These are phyloP conservation scores for Thuja plicata DNA, from an alignment of 83 land plant genomes.

Conservation along the genomic window DNA sequence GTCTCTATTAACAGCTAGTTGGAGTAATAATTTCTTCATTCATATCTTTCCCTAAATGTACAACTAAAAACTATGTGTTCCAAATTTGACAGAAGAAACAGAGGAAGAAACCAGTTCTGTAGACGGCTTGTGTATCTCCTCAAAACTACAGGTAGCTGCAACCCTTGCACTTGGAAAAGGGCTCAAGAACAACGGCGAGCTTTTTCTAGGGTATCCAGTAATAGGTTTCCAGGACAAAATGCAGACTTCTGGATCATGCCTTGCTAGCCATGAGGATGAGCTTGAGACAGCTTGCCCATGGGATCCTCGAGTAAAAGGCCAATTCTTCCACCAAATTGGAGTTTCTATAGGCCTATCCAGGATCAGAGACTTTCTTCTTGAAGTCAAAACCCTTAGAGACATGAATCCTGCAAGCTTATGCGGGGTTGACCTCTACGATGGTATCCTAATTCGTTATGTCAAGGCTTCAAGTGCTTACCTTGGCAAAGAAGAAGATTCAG, in stretches of 20 bases:
- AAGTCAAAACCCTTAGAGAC: conserved; percentile 53
- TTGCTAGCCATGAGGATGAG: conserved; percentile 21
- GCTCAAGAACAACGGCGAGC: conserved; percentile 48
- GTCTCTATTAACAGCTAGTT: too few relatives aligned
- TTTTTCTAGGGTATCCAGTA: conserved; percentile 64
- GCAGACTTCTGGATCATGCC: conserved; percentile 62
- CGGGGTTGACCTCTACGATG: conserved; percentile 61
- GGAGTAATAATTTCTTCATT: too few relatives aligned
- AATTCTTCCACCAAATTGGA: conserved; percentile 58
- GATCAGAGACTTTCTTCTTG: conserved; percentile 50
- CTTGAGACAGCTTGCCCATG: conserved; percentile 55
- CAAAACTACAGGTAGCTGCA: conserved; percentile 19
- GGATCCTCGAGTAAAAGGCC: conserved; percentile 60
- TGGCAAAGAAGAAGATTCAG: conserved; percentile 56
- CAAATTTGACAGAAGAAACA: conserved; percentile 39
- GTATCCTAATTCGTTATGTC: conserved; percentile 61
- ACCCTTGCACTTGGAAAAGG: conserved; percentile 37
- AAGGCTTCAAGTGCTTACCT: conserved; percentile 56
- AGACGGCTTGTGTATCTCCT: conserved; percentile 38
- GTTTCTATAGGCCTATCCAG: conserved; percentile 36
- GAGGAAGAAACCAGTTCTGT: conserved; percentile 31
- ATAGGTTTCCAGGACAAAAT: conserved; percentile 60
- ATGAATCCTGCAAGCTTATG: conserved; percentile 50
- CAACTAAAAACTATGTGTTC: too few relatives aligned
- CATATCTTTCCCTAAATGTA: too few relatives aligned